These are phyloP conservation scores for Suillus clintonianus DNA, from an alignment of 768 basidiomycete species.

Conservation along the genomic window DNA sequence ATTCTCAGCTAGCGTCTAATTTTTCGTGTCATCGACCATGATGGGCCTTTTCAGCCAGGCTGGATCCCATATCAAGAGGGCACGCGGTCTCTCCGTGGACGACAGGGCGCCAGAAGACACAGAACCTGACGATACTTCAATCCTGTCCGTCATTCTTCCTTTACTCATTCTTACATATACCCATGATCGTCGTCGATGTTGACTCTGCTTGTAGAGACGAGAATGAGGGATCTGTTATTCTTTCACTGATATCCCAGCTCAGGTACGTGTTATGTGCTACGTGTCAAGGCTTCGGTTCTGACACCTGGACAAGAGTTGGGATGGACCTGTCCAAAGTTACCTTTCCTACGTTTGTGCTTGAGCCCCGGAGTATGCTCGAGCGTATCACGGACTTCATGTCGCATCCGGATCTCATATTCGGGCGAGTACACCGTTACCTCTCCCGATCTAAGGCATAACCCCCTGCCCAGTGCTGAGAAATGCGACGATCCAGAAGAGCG, in stretches of 20 bases:
- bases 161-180: constrained; percentile 22
- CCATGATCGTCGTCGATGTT: constrained; percentile 35
- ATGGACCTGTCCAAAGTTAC: constrained; percentile 97
- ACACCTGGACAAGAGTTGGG: constrained; percentile 62
- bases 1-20: not conserved
- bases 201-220: constrained; percentile 69
- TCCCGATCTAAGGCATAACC: constrained; percentile 1
- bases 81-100: constrained; percentile 66
- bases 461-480: constrained; percentile 65
- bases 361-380: constrained; percentile 96
- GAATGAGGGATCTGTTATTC: constrained; percentile 89
- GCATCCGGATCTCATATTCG: constrained; percentile 96
- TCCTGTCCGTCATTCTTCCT: constrained; percentile 62
- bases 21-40: constrained; percentile 46
- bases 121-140: constrained; percentile 87
- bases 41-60: constrained; percentile 80
- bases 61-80: constrained; percentile 62
- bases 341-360: constrained; percentile 92
- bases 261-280: constrained; percentile 46
- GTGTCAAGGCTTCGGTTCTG: not conserved
- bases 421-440: constrained; percentile 50
- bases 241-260: constrained; percentile 86
- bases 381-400: constrained; percentile 99
- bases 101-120: constrained; percentile 80
- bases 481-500: constrained; percentile 84